Evolutionary conservation across 1,284 basidiomycete species (phyloP).

Genomic region (Puccinia novopanici): DNA sequence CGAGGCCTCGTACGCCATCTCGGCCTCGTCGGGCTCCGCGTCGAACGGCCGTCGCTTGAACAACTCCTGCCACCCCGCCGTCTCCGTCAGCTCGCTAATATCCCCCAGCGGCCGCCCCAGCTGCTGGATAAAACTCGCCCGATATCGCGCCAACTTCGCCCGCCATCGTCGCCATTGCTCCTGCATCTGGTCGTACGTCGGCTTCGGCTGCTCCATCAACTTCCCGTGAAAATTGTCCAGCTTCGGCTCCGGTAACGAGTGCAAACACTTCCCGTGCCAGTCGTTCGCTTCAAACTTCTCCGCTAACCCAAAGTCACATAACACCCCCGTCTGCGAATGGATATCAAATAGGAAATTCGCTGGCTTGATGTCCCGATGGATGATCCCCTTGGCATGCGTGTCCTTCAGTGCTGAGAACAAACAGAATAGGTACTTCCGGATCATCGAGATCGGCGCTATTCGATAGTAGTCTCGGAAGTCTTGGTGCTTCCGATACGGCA

Average conservation of each 20-base stretch:
- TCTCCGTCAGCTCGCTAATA: slow-evolving; percentile 27
- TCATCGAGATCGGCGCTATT: slow-evolving; percentile 66
- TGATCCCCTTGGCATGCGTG: slow-evolving; percentile 81
- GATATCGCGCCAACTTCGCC: slow-evolving; percentile 73
- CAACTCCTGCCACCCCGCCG: neutral
- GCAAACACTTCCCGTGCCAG: slow-evolving; percentile 55
- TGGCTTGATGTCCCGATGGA: slow-evolving; percentile 97
- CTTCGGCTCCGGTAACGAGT: slow-evolving; percentile 57
- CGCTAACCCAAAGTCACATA: slow-evolving; percentile 94
- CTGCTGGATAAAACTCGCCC: slow-evolving; percentile 62
- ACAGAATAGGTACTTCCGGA: slow-evolving; percentile 85
- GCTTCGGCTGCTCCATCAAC: slow-evolving; percentile 65
- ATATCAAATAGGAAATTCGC: slow-evolving; percentile 97
- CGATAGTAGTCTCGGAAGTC: slow-evolving; percentile 89
- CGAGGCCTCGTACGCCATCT: slow-evolving; percentile 4
- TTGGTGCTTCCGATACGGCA: slow-evolving; percentile 89
- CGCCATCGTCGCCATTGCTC: slow-evolving; percentile 64
- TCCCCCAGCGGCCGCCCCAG: neutral
- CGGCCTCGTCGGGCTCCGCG: slow-evolving; percentile 10
- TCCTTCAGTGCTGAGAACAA: slow-evolving; percentile 87
- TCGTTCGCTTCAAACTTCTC: slow-evolving; percentile 61
- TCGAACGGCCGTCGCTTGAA: slow-evolving; percentile 19
- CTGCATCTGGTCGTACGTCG: slow-evolving; percentile 68
- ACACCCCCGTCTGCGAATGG: slow-evolving; percentile 75
- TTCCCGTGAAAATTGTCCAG: slow-evolving; percentile 59